A percentile compares a stretch with the other conserved stretches of the same genome.
These are phyloP conservation scores for Mucor sp. DNA, from an alignment of 371 early-diverging fungal genomes.

Conservation along the genomic window DNA sequence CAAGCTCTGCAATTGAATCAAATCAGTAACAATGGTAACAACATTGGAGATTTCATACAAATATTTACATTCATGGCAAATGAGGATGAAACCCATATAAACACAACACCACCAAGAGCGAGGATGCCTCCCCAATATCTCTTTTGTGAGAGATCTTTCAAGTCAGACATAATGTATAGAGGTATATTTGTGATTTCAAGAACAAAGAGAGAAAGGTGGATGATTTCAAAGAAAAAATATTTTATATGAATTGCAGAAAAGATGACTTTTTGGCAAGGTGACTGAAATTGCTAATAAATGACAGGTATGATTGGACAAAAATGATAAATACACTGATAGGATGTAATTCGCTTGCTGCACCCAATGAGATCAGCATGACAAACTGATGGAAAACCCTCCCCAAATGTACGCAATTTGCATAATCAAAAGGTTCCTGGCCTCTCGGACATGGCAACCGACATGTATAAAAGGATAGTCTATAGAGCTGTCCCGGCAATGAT, in stretches of 20 bases:
- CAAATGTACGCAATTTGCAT: background rate
- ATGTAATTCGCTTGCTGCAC: background rate
- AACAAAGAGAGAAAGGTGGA: background rate
- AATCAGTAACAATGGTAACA: background rate
- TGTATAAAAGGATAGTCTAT: background rate
- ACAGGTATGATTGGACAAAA: slow-evolving; percentile 7
- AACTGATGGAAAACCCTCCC: background rate
- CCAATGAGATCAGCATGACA: slow-evolving; percentile 1
- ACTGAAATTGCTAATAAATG: slow-evolving; percentile 6
- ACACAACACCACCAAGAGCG: slow-evolving; percentile 63
- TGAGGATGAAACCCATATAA: slow-evolving; percentile 77
- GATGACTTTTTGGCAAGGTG: background rate
- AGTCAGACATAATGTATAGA: slow-evolving; percentile 15
- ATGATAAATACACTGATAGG: slow-evolving; percentile 2
- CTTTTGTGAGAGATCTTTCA: slow-evolving; percentile 21
- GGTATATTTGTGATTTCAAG: background rate
- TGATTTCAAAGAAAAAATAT: background rate
- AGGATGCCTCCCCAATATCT: slow-evolving; percentile 60
- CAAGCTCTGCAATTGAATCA: slow-evolving; percentile 45
- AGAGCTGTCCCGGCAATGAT: background rate
- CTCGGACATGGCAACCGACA: background rate
- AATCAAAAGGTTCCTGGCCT: background rate
- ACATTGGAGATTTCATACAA: background rate
- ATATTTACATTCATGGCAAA: slow-evolving; percentile 69
- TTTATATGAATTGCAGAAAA: background rate